Conservation (phyloP, 352 stramenopile species). For the Phytophthora niederhauseri region DNA sequence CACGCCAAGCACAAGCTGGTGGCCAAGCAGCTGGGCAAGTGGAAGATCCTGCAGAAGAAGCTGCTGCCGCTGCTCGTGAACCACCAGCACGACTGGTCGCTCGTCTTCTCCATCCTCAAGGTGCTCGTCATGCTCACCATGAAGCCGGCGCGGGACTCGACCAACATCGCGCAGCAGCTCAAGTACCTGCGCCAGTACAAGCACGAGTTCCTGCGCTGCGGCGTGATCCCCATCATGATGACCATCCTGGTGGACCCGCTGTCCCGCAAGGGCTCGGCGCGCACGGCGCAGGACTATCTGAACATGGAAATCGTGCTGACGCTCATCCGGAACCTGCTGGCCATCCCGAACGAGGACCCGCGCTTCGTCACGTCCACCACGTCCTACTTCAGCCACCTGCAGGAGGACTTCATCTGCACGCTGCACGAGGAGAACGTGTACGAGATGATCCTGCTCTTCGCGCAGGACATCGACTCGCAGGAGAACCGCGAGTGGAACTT, state of each 20-base stretch:
- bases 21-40: constrained; percentile 84
- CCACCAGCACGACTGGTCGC: constrained; percentile 85
- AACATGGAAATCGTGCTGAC: constrained; percentile 91
- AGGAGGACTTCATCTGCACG: constrained; percentile 81
- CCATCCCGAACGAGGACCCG: constrained; percentile 82
- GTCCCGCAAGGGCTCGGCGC: constrained; percentile 58
- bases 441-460: constrained; percentile 89
- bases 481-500: constrained; percentile 91
- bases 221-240: constrained; percentile 85
- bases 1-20: constrained; percentile 85
- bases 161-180: constrained; percentile 80
- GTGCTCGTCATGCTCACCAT: constrained; percentile 92
- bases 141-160: constrained; percentile 80
- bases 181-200: constrained; percentile 88
- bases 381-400: constrained; percentile 75
- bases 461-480: constrained; percentile 83
- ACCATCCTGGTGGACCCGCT: constrained; percentile 85
- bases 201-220: constrained; percentile 76
- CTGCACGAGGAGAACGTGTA: constrained; percentile 86
- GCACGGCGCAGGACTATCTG: constrained; percentile 77
- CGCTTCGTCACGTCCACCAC: constrained; percentile 84
- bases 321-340: constrained; percentile 83
- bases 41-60: constrained; percentile 90
- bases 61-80: constrained; percentile 85
- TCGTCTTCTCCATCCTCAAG: constrained; percentile 92